These are phyloP conservation scores for Neodidymelliopsis sp. DNA, from an alignment of 2,329 filamentous ascomycete genomes.

Conservation along the genomic window DNA sequence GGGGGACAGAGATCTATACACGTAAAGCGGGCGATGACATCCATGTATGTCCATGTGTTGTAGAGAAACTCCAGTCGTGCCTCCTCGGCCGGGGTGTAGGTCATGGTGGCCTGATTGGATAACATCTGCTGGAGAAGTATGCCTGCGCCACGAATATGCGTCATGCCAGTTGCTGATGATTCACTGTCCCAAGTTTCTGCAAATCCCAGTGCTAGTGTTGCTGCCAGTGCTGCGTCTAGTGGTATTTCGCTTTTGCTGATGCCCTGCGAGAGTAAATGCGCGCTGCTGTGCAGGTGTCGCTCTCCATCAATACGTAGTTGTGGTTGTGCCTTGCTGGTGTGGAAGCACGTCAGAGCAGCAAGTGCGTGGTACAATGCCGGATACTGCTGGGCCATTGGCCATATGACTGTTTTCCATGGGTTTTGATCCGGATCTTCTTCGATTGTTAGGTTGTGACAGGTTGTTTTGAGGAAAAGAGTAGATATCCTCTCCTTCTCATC, in stretches of 20 bases:
- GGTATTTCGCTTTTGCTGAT: slow-evolving; percentile 65
- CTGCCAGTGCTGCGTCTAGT: slow-evolving; percentile 68
- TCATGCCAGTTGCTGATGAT: slow-evolving; percentile 66
- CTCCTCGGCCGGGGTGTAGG: slow-evolving; percentile 40
- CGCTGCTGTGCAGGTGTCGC: slow-evolving; percentile 69
- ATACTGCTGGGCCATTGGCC: slow-evolving; percentile 68
- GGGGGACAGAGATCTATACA: slow-evolving; percentile 63
- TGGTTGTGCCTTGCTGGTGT: slow-evolving; percentile 64
- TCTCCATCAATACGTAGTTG: slow-evolving; percentile 65
- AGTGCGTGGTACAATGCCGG: slow-evolving; percentile 71
- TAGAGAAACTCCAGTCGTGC: slow-evolving; percentile 68
- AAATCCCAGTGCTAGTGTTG: slow-evolving; percentile 70
- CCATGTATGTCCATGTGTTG: slow-evolving; percentile 76
- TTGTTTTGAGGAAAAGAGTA: slow-evolving; percentile 63
- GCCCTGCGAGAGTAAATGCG: slow-evolving; percentile 61
- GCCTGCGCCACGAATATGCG: slow-evolving; percentile 70
- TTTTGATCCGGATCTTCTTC: slow-evolving; percentile 72
- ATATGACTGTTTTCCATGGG: slow-evolving; percentile 72
- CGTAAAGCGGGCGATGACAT: slow-evolving; percentile 73
- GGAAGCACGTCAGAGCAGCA: slow-evolving; percentile 71
- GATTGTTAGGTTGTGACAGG: slow-evolving; percentile 72
- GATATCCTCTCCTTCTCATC: slow-evolving; percentile 21
- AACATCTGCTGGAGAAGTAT: slow-evolving; percentile 67
- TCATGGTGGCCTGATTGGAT: slow-evolving; percentile 49
- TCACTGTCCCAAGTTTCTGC: slow-evolving; percentile 74